Evolutionary conservation across 108 stramenopile genomes (phyloP).

Genomic region (Conticribra guillardii): DNA sequence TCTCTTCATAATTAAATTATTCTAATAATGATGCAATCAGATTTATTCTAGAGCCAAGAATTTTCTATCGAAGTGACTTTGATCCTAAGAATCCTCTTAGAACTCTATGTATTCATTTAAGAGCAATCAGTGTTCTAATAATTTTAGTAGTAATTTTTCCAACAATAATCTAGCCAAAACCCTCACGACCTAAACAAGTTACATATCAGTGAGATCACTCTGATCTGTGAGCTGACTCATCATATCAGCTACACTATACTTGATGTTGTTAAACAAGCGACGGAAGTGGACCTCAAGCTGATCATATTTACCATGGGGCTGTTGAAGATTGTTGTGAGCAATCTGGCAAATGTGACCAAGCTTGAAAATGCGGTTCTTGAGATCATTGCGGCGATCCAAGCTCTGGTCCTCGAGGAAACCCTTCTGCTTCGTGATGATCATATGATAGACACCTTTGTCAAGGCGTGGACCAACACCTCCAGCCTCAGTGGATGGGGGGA

Average conservation of each 20-base stretch:
- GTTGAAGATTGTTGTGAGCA: constrained; percentile 92
- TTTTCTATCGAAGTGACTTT: too few species aligned
- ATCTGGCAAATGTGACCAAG: constrained; percentile 87
- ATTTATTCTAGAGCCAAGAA: too few species aligned
- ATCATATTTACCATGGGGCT: constrained; percentile 86
- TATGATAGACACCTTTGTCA: constrained; percentile 91
- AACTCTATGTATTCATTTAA: too few species aligned
- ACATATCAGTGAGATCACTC: constrained; percentile 84
- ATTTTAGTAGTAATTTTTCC: too few species aligned
- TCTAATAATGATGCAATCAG: too few species aligned
- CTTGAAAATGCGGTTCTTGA: constrained; percentile 87
- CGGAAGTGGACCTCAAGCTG: constrained; percentile 84
- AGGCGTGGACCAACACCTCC: constrained; percentile 69
- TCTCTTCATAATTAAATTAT: too few species aligned
- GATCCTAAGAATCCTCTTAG: too few species aligned
- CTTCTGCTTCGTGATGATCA: constrained; percentile 88
- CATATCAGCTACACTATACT: constrained; percentile 92
- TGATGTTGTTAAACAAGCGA: constrained; percentile 88
- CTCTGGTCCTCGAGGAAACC: constrained; percentile 81
- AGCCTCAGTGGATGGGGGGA: constrained; percentile 57
- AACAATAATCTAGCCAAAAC: too few species aligned
- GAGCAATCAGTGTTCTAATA: too few species aligned
- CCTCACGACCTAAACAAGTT: too few species aligned
- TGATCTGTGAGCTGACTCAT: constrained; percentile 92
- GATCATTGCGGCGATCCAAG: constrained; percentile 81